phyloP scores from a whole-genome alignment of 805 yeast genomes.

The Lachancea cidri region DNA sequence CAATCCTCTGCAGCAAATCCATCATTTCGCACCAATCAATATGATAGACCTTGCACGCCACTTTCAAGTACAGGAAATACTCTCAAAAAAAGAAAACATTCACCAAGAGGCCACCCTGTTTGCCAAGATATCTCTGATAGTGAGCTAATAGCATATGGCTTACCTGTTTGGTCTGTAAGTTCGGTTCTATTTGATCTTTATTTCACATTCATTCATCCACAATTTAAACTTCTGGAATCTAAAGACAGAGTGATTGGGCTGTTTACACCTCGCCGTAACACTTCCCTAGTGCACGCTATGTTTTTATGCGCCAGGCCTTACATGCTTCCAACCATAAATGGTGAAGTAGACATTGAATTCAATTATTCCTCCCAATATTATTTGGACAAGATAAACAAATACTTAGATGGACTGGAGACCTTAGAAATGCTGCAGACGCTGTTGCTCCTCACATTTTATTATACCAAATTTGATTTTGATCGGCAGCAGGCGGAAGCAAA shows the following conservation, averaged over 20 bases:
- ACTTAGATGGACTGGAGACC: conserved; percentile 6
- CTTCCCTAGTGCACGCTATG: conserved; percentile 7
- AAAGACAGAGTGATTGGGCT: neutral
- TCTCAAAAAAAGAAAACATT: neutral
- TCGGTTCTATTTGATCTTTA: conserved; percentile 2
- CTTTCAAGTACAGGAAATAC: neutral
- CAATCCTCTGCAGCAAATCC: too few species aligned
- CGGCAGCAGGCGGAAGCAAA: neutral
- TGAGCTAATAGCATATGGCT: conserved; percentile 1
- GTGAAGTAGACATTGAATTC: neutral
- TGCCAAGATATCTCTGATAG: conserved; percentile 4
- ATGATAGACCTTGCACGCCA: neutral
- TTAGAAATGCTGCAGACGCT: conserved; percentile 5
- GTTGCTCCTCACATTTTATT: conserved; percentile 2
- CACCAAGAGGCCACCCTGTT: neutral
- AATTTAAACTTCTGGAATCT: conserved; percentile 3
- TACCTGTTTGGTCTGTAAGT: conserved; percentile 5
- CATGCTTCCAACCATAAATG: neutral
- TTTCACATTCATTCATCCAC: conserved; percentile 6
- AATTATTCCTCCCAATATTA: neutral
- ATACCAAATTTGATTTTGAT: neutral
- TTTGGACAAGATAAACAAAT: neutral
- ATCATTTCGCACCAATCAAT: too few species aligned
- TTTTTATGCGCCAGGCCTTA: conserved; percentile 7
- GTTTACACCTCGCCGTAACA: conserved; percentile 3